Evolutionary conservation across 202 grass and related monocot genomes (phyloP).

Genomic region (Musa balbisiana): DNA sequence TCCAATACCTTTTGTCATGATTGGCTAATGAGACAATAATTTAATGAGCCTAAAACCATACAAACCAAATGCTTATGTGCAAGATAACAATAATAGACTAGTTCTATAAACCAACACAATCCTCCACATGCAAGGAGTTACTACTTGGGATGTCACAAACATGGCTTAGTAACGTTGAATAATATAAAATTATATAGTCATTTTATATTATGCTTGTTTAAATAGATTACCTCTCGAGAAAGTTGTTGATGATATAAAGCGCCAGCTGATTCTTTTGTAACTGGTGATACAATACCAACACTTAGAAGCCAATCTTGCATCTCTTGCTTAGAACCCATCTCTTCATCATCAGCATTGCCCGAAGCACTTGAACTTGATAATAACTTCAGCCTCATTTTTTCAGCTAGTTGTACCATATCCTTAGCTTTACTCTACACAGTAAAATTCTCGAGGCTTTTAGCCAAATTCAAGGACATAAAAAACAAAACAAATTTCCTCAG

Average conservation of each 20-base stretch:
- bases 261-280: slow-evolving; percentile 97
- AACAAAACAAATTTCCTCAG: neutral
- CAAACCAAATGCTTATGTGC: too few species aligned
- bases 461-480: neutral
- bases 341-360: slow-evolving; percentile 72
- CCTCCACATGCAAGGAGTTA: too few species aligned
- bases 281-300: slow-evolving; percentile 84
- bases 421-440: slow-evolving; percentile 83
- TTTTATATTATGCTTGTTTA: slow-evolving; percentile 1
- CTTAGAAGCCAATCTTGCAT: slow-evolving; percentile 98
- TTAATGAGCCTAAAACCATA: too few species aligned
- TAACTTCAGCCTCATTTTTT: slow-evolving; percentile 91
- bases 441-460: neutral
- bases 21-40: too few species aligned
- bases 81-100: too few species aligned
- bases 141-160: neutral
- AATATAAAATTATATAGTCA: neutral
- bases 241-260: slow-evolving; percentile 94
- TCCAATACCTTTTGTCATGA: too few species aligned
- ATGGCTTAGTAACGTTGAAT: neutral
- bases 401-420: slow-evolving; percentile 98
- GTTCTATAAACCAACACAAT: too few species aligned
- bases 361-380: slow-evolving; percentile 53
- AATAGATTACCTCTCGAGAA: slow-evolving; percentile 57
- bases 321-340: slow-evolving; percentile 94